phyloP scores from a whole-genome alignment of 2,329 filamentous ascomycete species.

The Didymella sp. region DNA sequence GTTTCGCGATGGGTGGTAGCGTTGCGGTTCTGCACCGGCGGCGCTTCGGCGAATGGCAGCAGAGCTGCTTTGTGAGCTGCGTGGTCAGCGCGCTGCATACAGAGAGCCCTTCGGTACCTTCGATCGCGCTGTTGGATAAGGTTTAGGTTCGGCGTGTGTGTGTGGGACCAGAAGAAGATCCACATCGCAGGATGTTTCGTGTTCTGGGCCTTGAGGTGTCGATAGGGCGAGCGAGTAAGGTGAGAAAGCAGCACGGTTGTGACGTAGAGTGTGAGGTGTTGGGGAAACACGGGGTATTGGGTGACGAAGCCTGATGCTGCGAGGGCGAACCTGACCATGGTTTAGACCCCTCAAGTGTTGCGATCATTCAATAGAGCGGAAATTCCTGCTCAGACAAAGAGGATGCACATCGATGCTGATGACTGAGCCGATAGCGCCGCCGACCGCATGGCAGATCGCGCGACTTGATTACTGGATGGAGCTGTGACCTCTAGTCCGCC shows the following conservation, averaged over 20 bases:
- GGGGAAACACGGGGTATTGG: neutral
- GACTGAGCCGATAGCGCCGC: neutral
- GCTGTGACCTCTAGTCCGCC: neutral
- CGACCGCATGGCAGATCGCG: neutral
- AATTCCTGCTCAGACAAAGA: neutral
- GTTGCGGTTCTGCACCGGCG: neutral
- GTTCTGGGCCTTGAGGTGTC: conserved; percentile 5
- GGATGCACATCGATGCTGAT: neutral
- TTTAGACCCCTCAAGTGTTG: too few species aligned
- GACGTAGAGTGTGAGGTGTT: conserved; percentile 8
- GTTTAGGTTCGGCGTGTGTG: neutral
- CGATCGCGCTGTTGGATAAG: neutral
- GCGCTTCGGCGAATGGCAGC: conserved; percentile 2
- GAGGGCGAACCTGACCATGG: too few species aligned
- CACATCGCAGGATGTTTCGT: neutral
- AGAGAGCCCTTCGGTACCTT: neutral
- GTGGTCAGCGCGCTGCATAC: conserved; percentile 6
- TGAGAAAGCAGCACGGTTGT: neutral
- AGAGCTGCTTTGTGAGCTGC: conserved; percentile 4
- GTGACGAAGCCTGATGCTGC: neutral
- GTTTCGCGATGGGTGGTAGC: neutral
- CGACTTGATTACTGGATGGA: neutral
- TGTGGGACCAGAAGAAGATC: neutral
- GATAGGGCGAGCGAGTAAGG: neutral
- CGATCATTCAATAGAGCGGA: too few species aligned